phyloP scores from a whole-genome alignment of 768 basidiomycete species.

The Chalciporus piperatus region DNA sequence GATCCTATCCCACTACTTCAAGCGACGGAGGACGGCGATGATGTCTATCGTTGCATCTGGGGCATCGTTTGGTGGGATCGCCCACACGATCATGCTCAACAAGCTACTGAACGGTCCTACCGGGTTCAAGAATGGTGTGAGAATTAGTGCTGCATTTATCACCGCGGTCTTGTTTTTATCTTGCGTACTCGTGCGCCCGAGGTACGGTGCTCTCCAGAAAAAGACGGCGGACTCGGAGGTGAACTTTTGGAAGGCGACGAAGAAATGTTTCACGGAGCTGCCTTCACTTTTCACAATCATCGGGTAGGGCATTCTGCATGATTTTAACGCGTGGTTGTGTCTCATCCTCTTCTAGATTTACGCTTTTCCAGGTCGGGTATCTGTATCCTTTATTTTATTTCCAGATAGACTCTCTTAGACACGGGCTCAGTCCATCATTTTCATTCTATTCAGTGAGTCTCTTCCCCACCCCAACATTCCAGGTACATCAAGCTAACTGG shows the following conservation, averaged over 20 bases:
- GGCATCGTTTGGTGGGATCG: slow-evolving; percentile 50
- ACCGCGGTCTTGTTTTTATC: slow-evolving; percentile 36
- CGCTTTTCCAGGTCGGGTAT: slow-evolving; percentile 36
- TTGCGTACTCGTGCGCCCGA: slow-evolving; percentile 37
- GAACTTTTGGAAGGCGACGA: slow-evolving; percentile 16
- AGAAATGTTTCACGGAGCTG: slow-evolving; percentile 23
- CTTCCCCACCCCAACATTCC: not conserved
- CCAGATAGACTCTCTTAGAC: slow-evolving; percentile 52
- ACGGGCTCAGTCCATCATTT: slow-evolving; percentile 42
- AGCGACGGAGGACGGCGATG: slow-evolving; percentile 37
- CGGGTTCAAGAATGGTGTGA: slow-evolving; percentile 43
- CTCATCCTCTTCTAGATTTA: slow-evolving; percentile 12
- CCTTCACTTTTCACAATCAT: slow-evolving; percentile 25
- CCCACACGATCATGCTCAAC: slow-evolving; percentile 64
- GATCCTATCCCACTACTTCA: slow-evolving; percentile 46
- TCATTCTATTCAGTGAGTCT: slow-evolving; percentile 52
- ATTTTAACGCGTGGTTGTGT: not conserved
- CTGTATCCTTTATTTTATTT: slow-evolving; percentile 58
- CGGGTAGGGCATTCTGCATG: slow-evolving; percentile 11
- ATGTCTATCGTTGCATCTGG: slow-evolving; percentile 47
- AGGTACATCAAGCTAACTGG: not conserved
- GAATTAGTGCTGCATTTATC: slow-evolving; percentile 40
- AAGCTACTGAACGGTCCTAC: slow-evolving; percentile 36
- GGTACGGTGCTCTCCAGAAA: slow-evolving; percentile 14
- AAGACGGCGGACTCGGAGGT: not conserved